Percentiles rank a stretch among this genome's conserved stretches.
Evolutionary conservation across 139 green algal genomes (phyloP).

Genomic region (Coccomyxa sp.): DNA sequence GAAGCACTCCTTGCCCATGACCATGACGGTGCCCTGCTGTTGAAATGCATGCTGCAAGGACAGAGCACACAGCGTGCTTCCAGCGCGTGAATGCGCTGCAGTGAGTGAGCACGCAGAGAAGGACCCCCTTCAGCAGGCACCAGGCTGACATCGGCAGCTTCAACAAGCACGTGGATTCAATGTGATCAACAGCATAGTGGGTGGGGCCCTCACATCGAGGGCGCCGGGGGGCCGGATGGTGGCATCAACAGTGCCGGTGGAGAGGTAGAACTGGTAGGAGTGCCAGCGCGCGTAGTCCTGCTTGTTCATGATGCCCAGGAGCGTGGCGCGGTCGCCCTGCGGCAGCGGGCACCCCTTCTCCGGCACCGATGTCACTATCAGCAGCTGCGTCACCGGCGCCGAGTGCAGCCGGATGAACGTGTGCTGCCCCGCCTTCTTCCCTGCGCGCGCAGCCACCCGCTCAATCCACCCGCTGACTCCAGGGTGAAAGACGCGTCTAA

Average conservation of each 20-base stretch:
- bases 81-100: no score
- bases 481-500: no score
- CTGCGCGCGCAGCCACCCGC: not conserved
- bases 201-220: not conserved
- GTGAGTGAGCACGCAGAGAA: no score
- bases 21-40: not conserved
- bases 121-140: no score
- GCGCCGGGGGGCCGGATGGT: not conserved
- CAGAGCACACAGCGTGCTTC: not conserved
- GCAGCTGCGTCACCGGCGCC: not conserved
- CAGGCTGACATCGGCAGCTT: no score
- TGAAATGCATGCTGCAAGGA: not conserved
- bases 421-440: not conserved
- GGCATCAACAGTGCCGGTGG: not conserved
- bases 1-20: not conserved
- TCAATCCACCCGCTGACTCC: not conserved
- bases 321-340: not conserved
- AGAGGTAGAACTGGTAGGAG: slow-evolving; percentile 6
- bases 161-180: no score
- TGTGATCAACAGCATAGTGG: not conserved
- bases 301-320: slow-evolving; percentile 15
- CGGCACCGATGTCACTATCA: slow-evolving; percentile 6
- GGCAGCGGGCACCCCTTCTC: not conserved
- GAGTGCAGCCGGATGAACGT: slow-evolving; percentile 10
- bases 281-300: slow-evolving; percentile 21